phyloP scores from a whole-genome alignment of 441 rosid genomes.

The Eutrema salsugineum region DNA sequence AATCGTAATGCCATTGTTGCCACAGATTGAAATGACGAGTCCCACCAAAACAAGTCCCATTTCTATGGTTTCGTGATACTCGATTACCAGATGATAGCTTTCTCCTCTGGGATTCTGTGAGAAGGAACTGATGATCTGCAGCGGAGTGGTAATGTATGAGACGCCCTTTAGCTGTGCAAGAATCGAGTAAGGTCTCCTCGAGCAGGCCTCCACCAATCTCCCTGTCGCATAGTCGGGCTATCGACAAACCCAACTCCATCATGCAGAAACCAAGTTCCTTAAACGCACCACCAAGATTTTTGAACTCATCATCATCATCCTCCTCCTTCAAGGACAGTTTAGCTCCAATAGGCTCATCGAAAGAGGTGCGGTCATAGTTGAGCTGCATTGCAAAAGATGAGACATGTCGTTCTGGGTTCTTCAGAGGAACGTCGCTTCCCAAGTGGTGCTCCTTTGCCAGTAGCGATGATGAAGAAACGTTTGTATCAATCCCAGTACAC shows the following conservation, averaged over 20 bases:
- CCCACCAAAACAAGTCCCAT: slow-evolving; percentile 23
- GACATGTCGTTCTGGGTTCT: slow-evolving; percentile 73
- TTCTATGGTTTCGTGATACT: slow-evolving; percentile 6
- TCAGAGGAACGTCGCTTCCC: slow-evolving; percentile 84
- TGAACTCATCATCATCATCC: slow-evolving; percentile 36
- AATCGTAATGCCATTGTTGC: slow-evolving; percentile 99
- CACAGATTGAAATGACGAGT: slow-evolving; percentile 45
- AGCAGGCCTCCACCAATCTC: slow-evolving; percentile 69
- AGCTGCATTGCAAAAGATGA: slow-evolving; percentile 87
- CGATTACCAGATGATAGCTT: slow-evolving; percentile 30
- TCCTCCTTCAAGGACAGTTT: not conserved
- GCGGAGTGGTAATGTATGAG: slow-evolving; percentile 83
- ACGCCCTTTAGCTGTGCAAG: slow-evolving; percentile 77
- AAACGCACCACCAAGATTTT: slow-evolving; percentile 43
- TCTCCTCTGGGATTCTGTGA: slow-evolving; percentile 37
- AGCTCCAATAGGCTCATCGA: not conserved
- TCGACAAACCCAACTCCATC: slow-evolving; percentile 69
- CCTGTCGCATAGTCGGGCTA: slow-evolving; percentile 70
- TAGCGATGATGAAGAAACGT: too few species aligned
- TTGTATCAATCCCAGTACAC: too few species aligned
- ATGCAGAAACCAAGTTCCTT: slow-evolving; percentile 71
- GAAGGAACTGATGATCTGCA: slow-evolving; percentile 40
- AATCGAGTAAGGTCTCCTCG: slow-evolving; percentile 64
- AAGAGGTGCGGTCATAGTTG: slow-evolving; percentile 33
- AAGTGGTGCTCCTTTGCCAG: slow-evolving; percentile 57